Conservation (phyloP, 768 basidiomycete genomes). For the Lentinula guzmanii region DNA sequence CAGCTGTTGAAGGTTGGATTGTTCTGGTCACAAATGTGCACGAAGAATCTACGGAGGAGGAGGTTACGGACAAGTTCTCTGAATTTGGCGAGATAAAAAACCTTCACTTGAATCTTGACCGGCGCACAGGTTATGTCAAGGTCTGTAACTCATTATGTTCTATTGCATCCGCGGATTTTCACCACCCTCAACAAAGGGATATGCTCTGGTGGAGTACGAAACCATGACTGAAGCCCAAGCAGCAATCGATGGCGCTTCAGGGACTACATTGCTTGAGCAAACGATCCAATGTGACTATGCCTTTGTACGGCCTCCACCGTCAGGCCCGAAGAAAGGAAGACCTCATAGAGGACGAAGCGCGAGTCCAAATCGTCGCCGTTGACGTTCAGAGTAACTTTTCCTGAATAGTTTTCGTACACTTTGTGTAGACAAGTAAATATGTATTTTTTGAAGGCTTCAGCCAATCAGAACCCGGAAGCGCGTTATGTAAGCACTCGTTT, state of each 20-base stretch:
- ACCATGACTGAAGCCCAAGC: constrained; percentile 91
- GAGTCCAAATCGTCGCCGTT: constrained; percentile 65
- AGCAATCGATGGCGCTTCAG: constrained; percentile 87
- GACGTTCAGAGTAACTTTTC: constrained; percentile 5
- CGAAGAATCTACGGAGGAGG: constrained; percentile 97
- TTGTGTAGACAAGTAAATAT: background rate
- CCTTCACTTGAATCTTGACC: constrained; percentile 92
- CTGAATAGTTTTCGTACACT: background rate
- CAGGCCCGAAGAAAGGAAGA: constrained; percentile 75
- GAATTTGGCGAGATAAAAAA: constrained; percentile 99
- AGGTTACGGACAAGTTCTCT: constrained; percentile 91
- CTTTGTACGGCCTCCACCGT: constrained; percentile 84
- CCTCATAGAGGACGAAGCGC: constrained; percentile 72
- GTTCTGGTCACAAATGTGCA: constrained; percentile 95
- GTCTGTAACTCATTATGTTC: constrained; percentile 33
- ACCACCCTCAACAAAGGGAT: constrained; percentile 57
- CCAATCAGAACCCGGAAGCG: background rate
- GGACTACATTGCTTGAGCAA: constrained; percentile 82
- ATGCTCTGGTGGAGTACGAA: constrained; percentile 96
- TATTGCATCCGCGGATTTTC: background rate
- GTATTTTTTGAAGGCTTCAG: background rate
- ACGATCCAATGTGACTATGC: constrained; percentile 86
- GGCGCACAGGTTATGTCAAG: constrained; percentile 98
- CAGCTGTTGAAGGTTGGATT: constrained; percentile 99
- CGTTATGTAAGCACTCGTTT: background rate